A percentile compares a stretch with the other conserved stretches of the same genome.
These are phyloP conservation scores for Fusarium irregulare DNA, from an alignment of 2,329 filamentous ascomycete species.

Conservation along the genomic window DNA sequence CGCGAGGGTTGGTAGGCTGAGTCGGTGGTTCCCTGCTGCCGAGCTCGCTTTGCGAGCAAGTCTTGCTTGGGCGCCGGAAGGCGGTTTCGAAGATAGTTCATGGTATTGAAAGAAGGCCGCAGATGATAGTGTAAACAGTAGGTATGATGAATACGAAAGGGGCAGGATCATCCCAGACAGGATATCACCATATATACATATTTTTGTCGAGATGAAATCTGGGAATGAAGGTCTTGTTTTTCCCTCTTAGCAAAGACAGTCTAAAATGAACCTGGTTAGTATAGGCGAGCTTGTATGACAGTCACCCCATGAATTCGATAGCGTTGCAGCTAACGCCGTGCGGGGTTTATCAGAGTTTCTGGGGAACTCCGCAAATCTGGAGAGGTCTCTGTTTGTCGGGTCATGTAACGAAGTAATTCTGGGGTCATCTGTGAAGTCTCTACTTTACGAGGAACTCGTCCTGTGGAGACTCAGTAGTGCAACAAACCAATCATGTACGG, in stretches of 20 bases:
- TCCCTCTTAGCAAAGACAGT: neutral
- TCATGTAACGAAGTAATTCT: neutral
- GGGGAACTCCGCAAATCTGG: conserved; percentile 13
- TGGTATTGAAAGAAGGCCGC: neutral
- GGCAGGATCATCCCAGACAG: neutral
- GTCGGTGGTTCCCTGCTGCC: conserved; percentile 22
- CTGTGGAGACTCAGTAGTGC: neutral
- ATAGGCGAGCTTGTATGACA: neutral
- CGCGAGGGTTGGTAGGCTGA: conserved; percentile 40
- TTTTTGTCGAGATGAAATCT: neutral
- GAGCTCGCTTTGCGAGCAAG: conserved; percentile 25
- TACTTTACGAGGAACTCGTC: neutral
- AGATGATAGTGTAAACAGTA: rapidly evolving
- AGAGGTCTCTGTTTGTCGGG: neutral
- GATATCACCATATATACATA: conserved; percentile 4
- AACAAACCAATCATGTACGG: conserved; percentile 16
- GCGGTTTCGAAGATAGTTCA: conserved; percentile 18
- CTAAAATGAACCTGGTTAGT: conserved; percentile 1
- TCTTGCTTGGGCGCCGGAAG: conserved; percentile 5
- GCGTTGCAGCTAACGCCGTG: neutral
- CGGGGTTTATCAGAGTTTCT: conserved; percentile 1
- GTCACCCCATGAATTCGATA: conserved; percentile 12
- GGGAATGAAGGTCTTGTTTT: neutral
- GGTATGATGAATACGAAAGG: neutral
- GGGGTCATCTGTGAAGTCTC: neutral